These are phyloP conservation scores for Fusarium tricinctum DNA, from an alignment of 2,329 filamentous ascomycete species.

Conservation along the genomic window DNA sequence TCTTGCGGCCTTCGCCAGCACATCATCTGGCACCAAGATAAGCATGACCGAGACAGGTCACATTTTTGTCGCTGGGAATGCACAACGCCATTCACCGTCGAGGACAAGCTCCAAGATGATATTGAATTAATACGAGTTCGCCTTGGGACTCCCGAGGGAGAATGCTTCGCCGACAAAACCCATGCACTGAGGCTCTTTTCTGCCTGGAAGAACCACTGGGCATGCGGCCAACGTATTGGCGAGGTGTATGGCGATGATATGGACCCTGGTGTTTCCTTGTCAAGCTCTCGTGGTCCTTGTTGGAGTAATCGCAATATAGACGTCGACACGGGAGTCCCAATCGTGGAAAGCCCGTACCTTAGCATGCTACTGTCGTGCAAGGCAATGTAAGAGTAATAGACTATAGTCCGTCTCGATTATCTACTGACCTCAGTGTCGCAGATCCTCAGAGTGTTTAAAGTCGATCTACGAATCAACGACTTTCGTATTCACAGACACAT, in stretches of 20 bases:
- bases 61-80: slow-evolving; percentile 23
- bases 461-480: slow-evolving; percentile 12
- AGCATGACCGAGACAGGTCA: slow-evolving; percentile 1
- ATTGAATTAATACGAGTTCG: background rate
- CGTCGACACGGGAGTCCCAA: no score
- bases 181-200: slow-evolving; percentile 1
- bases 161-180: background rate
- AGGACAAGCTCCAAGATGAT: slow-evolving; percentile 8
- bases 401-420: background rate
- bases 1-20: slow-evolving; percentile 17
- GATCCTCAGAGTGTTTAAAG: slow-evolving; percentile 14
- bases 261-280: background rate
- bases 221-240: background rate
- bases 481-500: slow-evolving; percentile 14
- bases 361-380: slow-evolving; percentile 13
- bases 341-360: slow-evolving; percentile 3
- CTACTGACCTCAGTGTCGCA: background rate
- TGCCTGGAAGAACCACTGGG: slow-evolving; percentile 2
- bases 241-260: background rate
- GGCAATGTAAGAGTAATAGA: slow-evolving; percentile 1
- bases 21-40: slow-evolving; percentile 12
- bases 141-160: background rate
- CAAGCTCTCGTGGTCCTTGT: background rate
- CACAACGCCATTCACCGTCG: slow-evolving; percentile 10
- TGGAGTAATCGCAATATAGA: background rate